Evolutionary conservation across 768 basidiomycete genomes (phyloP).

Genomic region (Trametes punicea): DNA sequence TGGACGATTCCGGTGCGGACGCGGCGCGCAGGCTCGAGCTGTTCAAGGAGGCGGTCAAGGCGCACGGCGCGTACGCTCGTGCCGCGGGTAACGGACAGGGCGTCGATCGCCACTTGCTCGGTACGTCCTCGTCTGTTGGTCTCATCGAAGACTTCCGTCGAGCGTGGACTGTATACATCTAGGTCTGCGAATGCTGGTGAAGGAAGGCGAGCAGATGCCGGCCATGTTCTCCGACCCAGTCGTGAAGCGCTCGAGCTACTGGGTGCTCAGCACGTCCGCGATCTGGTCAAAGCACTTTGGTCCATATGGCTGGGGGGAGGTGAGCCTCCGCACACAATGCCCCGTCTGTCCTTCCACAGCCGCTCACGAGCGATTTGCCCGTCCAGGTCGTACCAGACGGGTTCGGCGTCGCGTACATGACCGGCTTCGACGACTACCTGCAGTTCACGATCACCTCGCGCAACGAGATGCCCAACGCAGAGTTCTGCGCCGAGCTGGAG

Average conservation of each 20-base stretch:
- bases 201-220: conserved; percentile 61
- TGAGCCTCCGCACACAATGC: conserved; percentile 23
- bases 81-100: conserved; percentile 67
- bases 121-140: conserved; percentile 36
- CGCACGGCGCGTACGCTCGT: conserved; percentile 64
- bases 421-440: conserved; percentile 66
- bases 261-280: conserved; percentile 89
- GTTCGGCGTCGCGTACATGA: conserved; percentile 93
- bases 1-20: conserved; percentile 51
- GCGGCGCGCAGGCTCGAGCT: conserved; percentile 46
- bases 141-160: too few species aligned
- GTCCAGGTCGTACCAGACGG: conserved; percentile 81
- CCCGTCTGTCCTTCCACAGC: too few species aligned
- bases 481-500: conserved; percentile 68
- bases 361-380: too few species aligned
- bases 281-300: conserved; percentile 83
- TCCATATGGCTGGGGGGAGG: conserved; percentile 93
- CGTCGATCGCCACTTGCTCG: conserved; percentile 85
- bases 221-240: conserved; percentile 76
- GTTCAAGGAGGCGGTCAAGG: conserved; percentile 59
- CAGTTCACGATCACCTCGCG: conserved; percentile 88
- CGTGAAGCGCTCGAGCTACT: conserved; percentile 66
- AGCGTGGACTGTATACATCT: too few species aligned
- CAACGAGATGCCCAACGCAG: conserved; percentile 75
- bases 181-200: conserved; percentile 72